Base-by-base conservation (phyloP, 148 eudicot species). In the Vaccinium darrowii region DNA sequence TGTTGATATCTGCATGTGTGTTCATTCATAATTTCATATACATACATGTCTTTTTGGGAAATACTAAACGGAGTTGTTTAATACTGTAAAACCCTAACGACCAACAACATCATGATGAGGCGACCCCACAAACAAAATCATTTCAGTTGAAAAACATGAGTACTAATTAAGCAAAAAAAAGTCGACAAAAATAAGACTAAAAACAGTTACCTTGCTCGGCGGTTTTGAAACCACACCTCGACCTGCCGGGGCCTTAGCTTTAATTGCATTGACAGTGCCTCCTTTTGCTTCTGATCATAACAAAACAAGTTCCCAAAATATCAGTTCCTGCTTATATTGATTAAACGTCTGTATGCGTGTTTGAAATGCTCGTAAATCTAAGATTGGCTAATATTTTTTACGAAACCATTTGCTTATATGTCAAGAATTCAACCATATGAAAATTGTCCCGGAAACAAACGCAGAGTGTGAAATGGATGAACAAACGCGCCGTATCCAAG, bases 161-260 rank as follows among this genome's bases (percentile, higher is more conserved):
- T n/a, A 43, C 47, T 43, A 43, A 43, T 36, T 36, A 36, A 36
- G 39, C 3, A 5, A 43, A 43, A 43, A 43, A 43, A 43, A 5
- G 7, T 43, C 6, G 47, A 43, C 5, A 43, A 43, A 43, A 43
- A 43, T 43, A 43, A 43, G 47, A 43, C 47, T 43, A 43, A 19
- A n/a, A 5, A 69, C 21, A 33, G 84, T 82, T 82, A 91, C 93
- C 93, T 91, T 83, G 93, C 93, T 75, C 93, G 87, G 19, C 93
- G 89, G 86, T 91, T 91, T 80, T 91, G 93, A 88, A 89, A 91
- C 93, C 93, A 91, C 36, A 91, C 93, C 87, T 91, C 93, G 50
- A 91, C 91, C 84, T 91, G 93, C 79, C 93, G 79, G 43, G 90
- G 83, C 87, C 85, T 91, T 60, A 91, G 85, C 60, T 83, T 87